Evolutionary conservation across 2,329 filamentous ascomycete species (phyloP).

Genomic region (Claviceps arundinis): DNA sequence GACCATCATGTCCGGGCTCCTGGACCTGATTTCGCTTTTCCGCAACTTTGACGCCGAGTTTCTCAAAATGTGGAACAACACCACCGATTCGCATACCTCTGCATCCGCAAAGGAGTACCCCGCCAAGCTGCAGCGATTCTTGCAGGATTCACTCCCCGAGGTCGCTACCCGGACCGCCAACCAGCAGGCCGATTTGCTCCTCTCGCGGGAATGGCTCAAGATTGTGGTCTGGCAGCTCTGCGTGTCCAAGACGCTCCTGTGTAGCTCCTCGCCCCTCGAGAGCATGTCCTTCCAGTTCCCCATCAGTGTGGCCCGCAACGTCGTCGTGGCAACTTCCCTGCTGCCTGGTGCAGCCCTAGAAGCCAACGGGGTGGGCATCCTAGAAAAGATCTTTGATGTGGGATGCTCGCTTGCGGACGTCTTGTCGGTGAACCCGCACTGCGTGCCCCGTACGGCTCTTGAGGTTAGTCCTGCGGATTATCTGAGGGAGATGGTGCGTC

Average conservation of each 20-base stretch:
- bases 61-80: conserved; percentile 15
- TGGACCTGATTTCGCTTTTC: conserved; percentile 17
- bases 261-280: conserved; percentile 7
- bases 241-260: conserved; percentile 11
- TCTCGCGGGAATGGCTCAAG: conserved; percentile 16
- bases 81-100: conserved; percentile 1
- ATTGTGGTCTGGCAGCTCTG: conserved; percentile 16
- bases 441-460: conserved; percentile 1
- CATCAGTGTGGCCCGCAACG: conserved; percentile 12
- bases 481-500: conserved; percentile 1
- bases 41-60: conserved; percentile 16
- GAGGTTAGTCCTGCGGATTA: conserved; percentile 1
- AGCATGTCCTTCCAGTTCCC: conserved; percentile 16
- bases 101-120: conserved; percentile 4
- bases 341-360: conserved; percentile 16
- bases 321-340: conserved; percentile 11
- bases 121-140: conserved; percentile 5
- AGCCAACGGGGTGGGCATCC: conserved; percentile 20
- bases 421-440: conserved; percentile 1
- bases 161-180: conserved; percentile 8
- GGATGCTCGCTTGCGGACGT: conserved; percentile 18
- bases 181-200: conserved; percentile 14
- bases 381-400: conserved; percentile 22
- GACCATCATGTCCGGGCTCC: conserved; percentile 17
- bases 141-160: conserved; percentile 5